Evolutionary conservation across 2,329 filamentous ascomycete species (phyloP), one percentile per base, ranked within the genome.

Genomic region (Hypoxylon sp.): DNA sequence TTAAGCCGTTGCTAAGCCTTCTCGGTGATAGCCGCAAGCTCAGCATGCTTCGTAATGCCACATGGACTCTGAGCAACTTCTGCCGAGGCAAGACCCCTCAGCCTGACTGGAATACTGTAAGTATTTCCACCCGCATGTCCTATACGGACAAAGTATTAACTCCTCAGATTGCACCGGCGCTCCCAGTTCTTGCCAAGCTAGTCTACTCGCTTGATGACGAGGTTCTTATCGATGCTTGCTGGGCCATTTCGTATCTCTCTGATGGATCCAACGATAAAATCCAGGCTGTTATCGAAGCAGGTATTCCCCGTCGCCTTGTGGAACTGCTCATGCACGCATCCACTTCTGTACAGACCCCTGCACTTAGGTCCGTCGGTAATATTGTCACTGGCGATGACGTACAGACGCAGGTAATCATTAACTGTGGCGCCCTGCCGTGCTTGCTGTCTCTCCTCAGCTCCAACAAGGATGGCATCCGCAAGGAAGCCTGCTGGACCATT

Each of bases 401-500:
- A 45, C 96, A 99, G 84, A 99, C 96, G 23, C 96, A 99, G 82
- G 94, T 99, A 73, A 98, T 99, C 81, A 99, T 99, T 82, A 99
- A 99, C 88, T 97, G 94, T 76, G 95, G 96, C 67, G 91, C 96
- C 73, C 88, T 99, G 50, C 90, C 94, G 45, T 97, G 94, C 72
- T 88, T 99, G n/a, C 85, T 98, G 56, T 96, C 94, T 36, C 90
- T 99, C 17, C 85, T 99, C 70, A 95, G 94, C 86, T 98, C 95
- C 36, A 96, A 93, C 78, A 99, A 99, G 87, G 96, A 99, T 77
- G 96, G 96, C 25, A 99, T 99, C 73, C 93, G 96, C 73, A 99
- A 99, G 87, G 96, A 99, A 82, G 96, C 96, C 28, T 99, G 96
- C 89, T 99, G 96, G 96, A 99, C 96, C 55, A 99, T 99, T 75